Percentiles rank a stretch among this genome's conserved stretches.
Conservation (phyloP, 2,329 filamentous ascomycete genomes). For the Mycogone perniciosa region DNA sequence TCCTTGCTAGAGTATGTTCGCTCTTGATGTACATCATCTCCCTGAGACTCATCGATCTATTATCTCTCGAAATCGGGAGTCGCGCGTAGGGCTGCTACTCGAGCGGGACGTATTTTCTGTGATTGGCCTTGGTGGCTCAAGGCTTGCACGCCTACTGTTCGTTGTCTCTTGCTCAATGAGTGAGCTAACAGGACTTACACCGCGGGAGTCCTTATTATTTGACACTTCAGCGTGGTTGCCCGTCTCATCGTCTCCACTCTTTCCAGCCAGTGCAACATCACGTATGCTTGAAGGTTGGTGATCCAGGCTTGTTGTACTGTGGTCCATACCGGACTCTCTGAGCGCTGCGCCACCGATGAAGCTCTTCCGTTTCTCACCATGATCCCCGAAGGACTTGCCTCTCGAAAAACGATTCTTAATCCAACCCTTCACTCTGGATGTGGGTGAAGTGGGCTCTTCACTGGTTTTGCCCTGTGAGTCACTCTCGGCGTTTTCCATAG, state of each 20-base stretch:
- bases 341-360: constrained; percentile 48
- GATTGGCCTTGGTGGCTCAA: constrained; percentile 35
- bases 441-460: constrained; percentile 24
- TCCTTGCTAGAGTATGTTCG: too few species aligned
- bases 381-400: constrained; percentile 34
- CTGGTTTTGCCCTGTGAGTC: background rate
- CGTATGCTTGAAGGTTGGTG: constrained; percentile 38
- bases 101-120: constrained; percentile 28
- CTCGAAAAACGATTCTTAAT: constrained; percentile 48
- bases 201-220: constrained; percentile 23
- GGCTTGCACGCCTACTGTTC: constrained; percentile 15
- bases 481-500: background rate
- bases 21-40: background rate
- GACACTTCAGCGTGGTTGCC: constrained; percentile 14
- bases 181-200: constrained; percentile 33
- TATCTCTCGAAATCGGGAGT: constrained; percentile 55
- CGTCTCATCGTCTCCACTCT: constrained; percentile 19
- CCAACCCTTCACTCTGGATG: constrained; percentile 46
- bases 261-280: constrained; percentile 41
- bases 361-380: constrained; percentile 30
- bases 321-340: constrained; percentile 36
- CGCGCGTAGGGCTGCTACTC: constrained; percentile 47
- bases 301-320: constrained; percentile 39
- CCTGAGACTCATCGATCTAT: constrained; percentile 29
- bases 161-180: background rate